These are phyloP conservation scores for Lactarius quietus DNA, from an alignment of 768 basidiomycete genomes.

Conservation along the genomic window DNA sequence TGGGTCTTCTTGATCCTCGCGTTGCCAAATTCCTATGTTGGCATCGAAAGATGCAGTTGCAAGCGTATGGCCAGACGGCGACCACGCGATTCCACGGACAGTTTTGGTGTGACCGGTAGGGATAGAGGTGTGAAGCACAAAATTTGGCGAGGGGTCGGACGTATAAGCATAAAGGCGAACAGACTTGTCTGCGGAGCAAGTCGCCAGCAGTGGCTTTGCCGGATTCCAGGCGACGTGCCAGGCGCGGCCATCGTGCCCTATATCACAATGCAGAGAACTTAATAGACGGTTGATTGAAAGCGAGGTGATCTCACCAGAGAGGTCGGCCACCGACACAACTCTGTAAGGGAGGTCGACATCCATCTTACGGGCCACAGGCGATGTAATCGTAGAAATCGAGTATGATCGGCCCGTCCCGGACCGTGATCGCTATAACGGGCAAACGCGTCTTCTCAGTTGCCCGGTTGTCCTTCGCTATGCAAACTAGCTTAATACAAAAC, in stretches of 20 bases:
- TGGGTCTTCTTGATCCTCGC: conserved; percentile 46
- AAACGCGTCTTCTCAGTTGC: not conserved
- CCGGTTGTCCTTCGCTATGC: conserved; percentile 49
- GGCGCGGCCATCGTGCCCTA: conserved; percentile 77
- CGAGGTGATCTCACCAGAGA: conserved; percentile 4
- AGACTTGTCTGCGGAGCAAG: conserved; percentile 93
- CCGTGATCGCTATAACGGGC: not conserved
- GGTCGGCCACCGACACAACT: conserved; percentile 8
- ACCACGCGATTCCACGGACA: conserved; percentile 83
- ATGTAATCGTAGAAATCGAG: no score
- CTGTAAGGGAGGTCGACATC: conserved; percentile 18
- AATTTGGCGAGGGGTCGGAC: conserved; percentile 34
- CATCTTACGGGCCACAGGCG: not conserved
- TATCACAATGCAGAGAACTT: not conserved
- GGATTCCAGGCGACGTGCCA: conserved; percentile 94
- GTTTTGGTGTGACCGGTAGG: conserved; percentile 85
- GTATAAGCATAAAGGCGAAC: conserved; percentile 79
- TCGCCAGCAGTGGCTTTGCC: conserved; percentile 72
- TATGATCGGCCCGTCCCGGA: conserved; percentile 5
- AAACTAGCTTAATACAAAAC: conserved; percentile 73
- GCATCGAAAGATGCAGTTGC: conserved; percentile 95
- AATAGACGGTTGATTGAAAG: not conserved
- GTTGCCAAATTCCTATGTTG: conserved; percentile 89
- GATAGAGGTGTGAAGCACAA: conserved; percentile 61
- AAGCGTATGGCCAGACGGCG: conserved; percentile 80